These are phyloP conservation scores for Arctostaphylos glauca DNA, from an alignment of 148 eudicot species.

Conservation along the genomic window DNA sequence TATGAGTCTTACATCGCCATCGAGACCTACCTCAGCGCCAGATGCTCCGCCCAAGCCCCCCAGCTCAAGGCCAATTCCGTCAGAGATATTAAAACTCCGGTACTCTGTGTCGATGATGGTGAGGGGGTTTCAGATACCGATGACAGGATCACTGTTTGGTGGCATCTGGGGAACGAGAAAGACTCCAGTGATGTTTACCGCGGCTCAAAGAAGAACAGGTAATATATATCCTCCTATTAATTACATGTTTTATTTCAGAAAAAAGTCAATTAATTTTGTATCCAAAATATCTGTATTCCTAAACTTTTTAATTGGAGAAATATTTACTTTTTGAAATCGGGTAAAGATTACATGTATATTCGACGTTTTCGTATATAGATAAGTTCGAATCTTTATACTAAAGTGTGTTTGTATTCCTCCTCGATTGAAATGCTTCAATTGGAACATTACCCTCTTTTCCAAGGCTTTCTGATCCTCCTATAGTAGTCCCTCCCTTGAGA, in stretches of 20 bases:
- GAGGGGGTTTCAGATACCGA: conserved; percentile 50
- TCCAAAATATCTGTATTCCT: too few relatives aligned
- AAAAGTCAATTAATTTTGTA: too few relatives aligned
- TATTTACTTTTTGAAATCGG: too few relatives aligned
- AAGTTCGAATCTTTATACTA: too few relatives aligned
- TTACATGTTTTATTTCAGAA: too few relatives aligned
- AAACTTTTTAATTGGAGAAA: too few relatives aligned
- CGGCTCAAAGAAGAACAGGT: background rate
- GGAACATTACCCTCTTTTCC: conserved; percentile 52
- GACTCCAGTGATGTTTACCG: background rate
- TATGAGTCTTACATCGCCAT: conserved; percentile 40
- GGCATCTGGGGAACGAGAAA: conserved; percentile 36
- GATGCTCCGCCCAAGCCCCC: conserved; percentile 31
- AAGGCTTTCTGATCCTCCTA: conserved; percentile 42
- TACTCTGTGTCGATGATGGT: conserved; percentile 41
- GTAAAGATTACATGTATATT: too few relatives aligned
- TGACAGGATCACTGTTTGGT: conserved; percentile 35
- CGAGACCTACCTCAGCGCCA: conserved; percentile 36
- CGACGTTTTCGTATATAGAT: too few relatives aligned
- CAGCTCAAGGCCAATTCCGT: conserved; percentile 36
- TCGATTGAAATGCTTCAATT: too few relatives aligned
- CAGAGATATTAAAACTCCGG: conserved; percentile 22
- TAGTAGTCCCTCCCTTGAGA: conserved; percentile 39
- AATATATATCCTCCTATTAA: too few relatives aligned
- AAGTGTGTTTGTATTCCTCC: too few relatives aligned